Percentiles rank a stretch among this genome's conserved stretches.
Evolutionary conservation across 768 basidiomycete species (phyloP).

Genomic region (Collybiopsis confluens): DNA sequence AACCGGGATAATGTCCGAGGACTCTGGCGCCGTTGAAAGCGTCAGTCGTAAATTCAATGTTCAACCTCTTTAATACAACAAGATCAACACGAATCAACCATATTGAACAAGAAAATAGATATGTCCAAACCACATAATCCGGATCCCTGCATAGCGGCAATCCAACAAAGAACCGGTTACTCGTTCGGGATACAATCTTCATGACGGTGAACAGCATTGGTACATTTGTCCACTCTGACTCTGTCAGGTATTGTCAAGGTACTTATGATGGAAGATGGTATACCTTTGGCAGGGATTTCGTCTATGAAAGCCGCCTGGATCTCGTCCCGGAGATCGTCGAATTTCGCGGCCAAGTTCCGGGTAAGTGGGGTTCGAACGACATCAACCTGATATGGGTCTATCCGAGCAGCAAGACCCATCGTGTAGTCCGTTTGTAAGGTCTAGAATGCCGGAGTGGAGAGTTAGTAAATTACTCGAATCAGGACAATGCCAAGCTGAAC

Average conservation of each 20-base stretch:
- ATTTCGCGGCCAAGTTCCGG: conserved; percentile 10
- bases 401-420: not conserved
- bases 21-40: conserved; percentile 26
- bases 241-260: not conserved
- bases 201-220: conserved; percentile 23
- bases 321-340: conserved; percentile 18
- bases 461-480: not conserved
- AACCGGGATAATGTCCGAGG: conserved; percentile 33
- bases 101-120: too few species aligned
- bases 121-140: not conserved
- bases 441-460: not conserved
- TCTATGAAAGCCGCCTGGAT: conserved; percentile 15
- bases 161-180: conserved; percentile 42
- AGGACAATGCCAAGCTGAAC: not conserved
- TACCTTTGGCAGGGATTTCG: conserved; percentile 6
- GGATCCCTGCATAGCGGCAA: conserved; percentile 34
- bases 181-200: conserved; percentile 32
- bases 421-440: conserved; percentile 7
- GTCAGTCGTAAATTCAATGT: conserved; percentile 29
- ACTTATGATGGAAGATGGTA: too few species aligned
- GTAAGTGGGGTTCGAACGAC: conserved; percentile 17
- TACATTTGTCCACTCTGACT: conserved; percentile 32
- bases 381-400: conserved; percentile 5
- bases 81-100: not conserved
- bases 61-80: conserved; percentile 15